Percentiles rank a stretch among this genome's conserved stretches.
Conservation (phyloP, 768 basidiomycete genomes). For the Leccinum imitatum region DNA sequence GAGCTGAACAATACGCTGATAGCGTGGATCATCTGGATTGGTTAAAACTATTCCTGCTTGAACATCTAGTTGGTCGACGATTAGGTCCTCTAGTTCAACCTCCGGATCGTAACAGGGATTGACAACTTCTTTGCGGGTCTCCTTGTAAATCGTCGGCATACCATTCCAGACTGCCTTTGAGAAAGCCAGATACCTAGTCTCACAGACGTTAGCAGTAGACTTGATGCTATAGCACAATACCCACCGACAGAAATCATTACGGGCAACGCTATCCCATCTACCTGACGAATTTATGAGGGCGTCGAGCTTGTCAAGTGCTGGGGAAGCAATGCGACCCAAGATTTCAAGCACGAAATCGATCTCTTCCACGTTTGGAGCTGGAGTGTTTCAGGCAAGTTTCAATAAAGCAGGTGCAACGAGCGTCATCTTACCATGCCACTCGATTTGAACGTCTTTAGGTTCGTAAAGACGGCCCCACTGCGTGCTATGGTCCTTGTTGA, state of each 20-base stretch:
- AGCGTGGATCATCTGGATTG: slow-evolving; percentile 71
- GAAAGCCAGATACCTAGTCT: slow-evolving; percentile 60
- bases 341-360: slow-evolving; percentile 79
- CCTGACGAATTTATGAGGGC: slow-evolving; percentile 49
- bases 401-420: background rate
- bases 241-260: slow-evolving; percentile 85
- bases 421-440: slow-evolving; percentile 73
- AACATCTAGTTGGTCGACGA: slow-evolving; percentile 65
- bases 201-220: slow-evolving; percentile 3
- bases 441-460: slow-evolving; percentile 73
- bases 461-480: slow-evolving; percentile 84
- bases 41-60: slow-evolving; percentile 73
- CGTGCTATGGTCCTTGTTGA: slow-evolving; percentile 58
- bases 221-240: slow-evolving; percentile 14
- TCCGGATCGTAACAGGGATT: slow-evolving; percentile 60
- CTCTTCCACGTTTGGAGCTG: slow-evolving; percentile 51
- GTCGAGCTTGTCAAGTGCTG: slow-evolving; percentile 68
- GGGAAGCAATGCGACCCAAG: slow-evolving; percentile 64
- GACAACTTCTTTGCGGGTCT: slow-evolving; percentile 53
- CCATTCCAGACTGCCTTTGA: slow-evolving; percentile 78
- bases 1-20: slow-evolving; percentile 58
- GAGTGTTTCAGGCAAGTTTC: slow-evolving; percentile 31
- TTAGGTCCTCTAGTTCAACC: slow-evolving; percentile 65
- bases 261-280: slow-evolving; percentile 62
- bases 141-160: slow-evolving; percentile 66